These are phyloP conservation scores for Colletotrichum eleusines DNA, from an alignment of 2,329 filamentous ascomycete species.

Conservation along the genomic window DNA sequence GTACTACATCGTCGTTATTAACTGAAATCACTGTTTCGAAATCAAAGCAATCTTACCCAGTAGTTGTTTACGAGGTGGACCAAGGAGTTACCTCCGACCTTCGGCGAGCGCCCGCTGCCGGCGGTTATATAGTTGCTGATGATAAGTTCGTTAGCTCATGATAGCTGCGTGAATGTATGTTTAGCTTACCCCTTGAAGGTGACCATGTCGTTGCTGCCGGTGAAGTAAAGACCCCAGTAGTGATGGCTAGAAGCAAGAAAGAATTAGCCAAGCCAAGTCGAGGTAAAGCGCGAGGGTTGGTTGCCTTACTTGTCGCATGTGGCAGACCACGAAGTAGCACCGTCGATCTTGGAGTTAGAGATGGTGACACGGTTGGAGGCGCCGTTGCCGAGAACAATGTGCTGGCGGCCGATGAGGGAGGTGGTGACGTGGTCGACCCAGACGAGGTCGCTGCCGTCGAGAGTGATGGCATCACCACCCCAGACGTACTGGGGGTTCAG, in stretches of 20 bases:
- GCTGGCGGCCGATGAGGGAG: conserved; percentile 69
- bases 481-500: conserved; percentile 70
- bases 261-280: not conserved
- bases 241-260: conserved; percentile 56
- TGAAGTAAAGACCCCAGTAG: conserved; percentile 71
- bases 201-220: conserved; percentile 66
- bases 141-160: too few species aligned
- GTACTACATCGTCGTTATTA: not conserved
- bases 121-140: conserved; percentile 70
- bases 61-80: conserved; percentile 74
- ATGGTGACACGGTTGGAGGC: conserved; percentile 68
- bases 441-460: conserved; percentile 59
- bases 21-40: not conserved
- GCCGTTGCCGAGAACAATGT: conserved; percentile 68
- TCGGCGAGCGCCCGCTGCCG: conserved; percentile 63
- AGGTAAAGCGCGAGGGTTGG: not conserved
- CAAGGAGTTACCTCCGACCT: conserved; percentile 67
- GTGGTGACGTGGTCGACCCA: conserved; percentile 69
- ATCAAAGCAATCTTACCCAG: conserved; percentile 51
- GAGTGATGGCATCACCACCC: conserved; percentile 70
- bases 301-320: conserved; percentile 61
- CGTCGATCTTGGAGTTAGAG: conserved; percentile 71
- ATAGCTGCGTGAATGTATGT: too few species aligned
- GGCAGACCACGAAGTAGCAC: conserved; percentile 64
- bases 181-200: conserved; percentile 71